Base-by-base conservation (phyloP, 108 stramenopile genomes). In the Skeletonema marinoi region DNA sequence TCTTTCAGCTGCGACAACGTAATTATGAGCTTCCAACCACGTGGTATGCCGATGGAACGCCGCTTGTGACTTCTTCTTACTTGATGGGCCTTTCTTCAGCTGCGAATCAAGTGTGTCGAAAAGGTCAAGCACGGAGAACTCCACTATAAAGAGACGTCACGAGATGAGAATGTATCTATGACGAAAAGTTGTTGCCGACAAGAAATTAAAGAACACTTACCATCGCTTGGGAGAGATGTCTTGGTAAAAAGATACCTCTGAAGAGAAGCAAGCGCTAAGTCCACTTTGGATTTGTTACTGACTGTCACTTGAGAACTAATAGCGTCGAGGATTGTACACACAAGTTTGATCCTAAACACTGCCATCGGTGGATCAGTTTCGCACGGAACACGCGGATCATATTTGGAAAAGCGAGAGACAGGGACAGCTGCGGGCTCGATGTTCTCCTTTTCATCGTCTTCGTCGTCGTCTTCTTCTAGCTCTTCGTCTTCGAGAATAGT, bases 221-320 rank as follows among this genome's bases (percentile, higher is more conserved):
- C 90, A 32, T 98, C 96, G 14, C 92, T 87, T 14, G 97, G 97
- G 19, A 98, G 87, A 38, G 82, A 75, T 17, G 85, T 75, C 78
- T 98, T 98, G 35, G 93, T 94, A 71, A 98, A 97, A 54, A 98
- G 89, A 74, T 98, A 98, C 19, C 97, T 75, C 68, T 98, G 97
- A 48, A 98, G 96, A 38, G 93, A 83, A 1, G 93, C 72, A 35
- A 98, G 85, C 50, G 90, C 92, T 11, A 67, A 83, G 33, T 87
- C 84, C 32, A 97, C 54, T 48, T 87, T 91, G 7, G 80, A 31
- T 16, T 88, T 83, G 54, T 89, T 91, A 70, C 70, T 89, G 32
- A 70, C 60, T 2, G 90, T 87, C 9, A 95, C 90, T 32, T 78
- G 81, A 44, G 87, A 75, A n/a, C 90, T 83, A 33, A 80, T 81